Evolutionary conservation across 352 stramenopile genomes (phyloP).

Genomic region (Peronospora destructor): DNA sequence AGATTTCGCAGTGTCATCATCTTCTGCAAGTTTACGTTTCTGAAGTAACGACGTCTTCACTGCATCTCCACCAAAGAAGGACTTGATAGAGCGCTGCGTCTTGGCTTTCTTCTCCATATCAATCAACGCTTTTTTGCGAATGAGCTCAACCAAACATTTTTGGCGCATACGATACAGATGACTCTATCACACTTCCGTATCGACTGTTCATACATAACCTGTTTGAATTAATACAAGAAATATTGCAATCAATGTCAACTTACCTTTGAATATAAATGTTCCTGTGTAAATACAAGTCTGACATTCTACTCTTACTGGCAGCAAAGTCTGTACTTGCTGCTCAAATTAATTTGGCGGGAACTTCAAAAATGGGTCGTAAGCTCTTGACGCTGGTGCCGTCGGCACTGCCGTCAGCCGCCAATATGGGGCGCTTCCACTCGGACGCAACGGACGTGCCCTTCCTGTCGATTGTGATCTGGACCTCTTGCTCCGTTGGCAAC

Average conservation of each 20-base stretch:
- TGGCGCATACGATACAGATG: background rate
- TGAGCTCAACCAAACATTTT: background rate
- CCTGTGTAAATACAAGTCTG: background rate
- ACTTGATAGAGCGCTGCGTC: constrained; percentile 57
- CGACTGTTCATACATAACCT: background rate
- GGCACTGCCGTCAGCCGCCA: constrained; percentile 23
- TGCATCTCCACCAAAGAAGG: constrained; percentile 45
- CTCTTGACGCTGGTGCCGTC: constrained; percentile 44
- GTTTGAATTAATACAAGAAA: background rate
- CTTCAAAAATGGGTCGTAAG: constrained; percentile 39
- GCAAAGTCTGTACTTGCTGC: constrained; percentile 1
- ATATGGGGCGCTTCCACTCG: constrained; percentile 61
- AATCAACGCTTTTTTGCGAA: background rate
- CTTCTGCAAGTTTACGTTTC: constrained; percentile 26
- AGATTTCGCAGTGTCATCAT: constrained; percentile 4
- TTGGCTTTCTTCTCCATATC: constrained; percentile 37
- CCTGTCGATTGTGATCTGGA: constrained; percentile 47
- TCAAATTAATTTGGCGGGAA: constrained; percentile 19
- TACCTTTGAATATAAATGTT: background rate
- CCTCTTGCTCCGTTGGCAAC: constrained; percentile 8
- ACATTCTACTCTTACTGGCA: background rate
- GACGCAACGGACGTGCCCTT: constrained; percentile 49
- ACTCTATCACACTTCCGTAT: too few species aligned
- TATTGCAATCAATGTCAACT: too few species aligned
- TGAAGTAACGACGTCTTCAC: constrained; percentile 18